Percentiles rank a stretch among this genome's conserved stretches.
These are phyloP conservation scores for Nakataea oryzae DNA, from an alignment of 2,329 filamentous ascomycete genomes.

Conservation along the genomic window DNA sequence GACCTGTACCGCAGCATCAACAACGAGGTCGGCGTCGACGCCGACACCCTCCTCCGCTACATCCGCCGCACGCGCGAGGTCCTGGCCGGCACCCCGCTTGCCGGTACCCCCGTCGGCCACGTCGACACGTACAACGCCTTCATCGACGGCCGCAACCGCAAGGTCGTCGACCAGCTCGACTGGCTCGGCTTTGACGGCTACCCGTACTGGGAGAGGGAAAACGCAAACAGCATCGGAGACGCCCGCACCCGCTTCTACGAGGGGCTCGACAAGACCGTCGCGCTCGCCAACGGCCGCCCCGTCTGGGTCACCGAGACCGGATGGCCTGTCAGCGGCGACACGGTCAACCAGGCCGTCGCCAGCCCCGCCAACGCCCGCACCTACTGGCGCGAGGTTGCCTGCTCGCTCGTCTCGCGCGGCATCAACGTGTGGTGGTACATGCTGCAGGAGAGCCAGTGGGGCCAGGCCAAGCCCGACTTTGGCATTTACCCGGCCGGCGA, in stretches of 20 bases:
- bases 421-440: conserved; percentile 25
- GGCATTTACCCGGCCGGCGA: conserved; percentile 23
- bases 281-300: conserved; percentile 21
- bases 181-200: conserved; percentile 56
- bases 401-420: conserved; percentile 17
- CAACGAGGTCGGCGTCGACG: conserved; percentile 51
- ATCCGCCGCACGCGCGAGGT: conserved; percentile 52
- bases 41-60: conserved; percentile 49
- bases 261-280: conserved; percentile 30
- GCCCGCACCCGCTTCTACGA: conserved; percentile 41
- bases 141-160: conserved; percentile 45
- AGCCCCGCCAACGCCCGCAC: conserved; percentile 46
- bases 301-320: conserved; percentile 15
- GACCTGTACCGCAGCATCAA: conserved; percentile 52
- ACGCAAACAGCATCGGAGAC: conserved; percentile 44
- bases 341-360: conserved; percentile 42
- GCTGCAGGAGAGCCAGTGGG: conserved; percentile 24
- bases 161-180: conserved; percentile 50
- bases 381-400: conserved; percentile 53
- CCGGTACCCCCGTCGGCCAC: conserved; percentile 46
- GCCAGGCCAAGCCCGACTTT: conserved; percentile 20
- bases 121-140: conserved; percentile 59
- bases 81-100: conserved; percentile 33
- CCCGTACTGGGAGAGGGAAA: conserved; percentile 51
- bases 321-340: conserved; percentile 46